Conservation (phyloP, 208 protist species). For the Trypanosoma rangeli region DNA sequence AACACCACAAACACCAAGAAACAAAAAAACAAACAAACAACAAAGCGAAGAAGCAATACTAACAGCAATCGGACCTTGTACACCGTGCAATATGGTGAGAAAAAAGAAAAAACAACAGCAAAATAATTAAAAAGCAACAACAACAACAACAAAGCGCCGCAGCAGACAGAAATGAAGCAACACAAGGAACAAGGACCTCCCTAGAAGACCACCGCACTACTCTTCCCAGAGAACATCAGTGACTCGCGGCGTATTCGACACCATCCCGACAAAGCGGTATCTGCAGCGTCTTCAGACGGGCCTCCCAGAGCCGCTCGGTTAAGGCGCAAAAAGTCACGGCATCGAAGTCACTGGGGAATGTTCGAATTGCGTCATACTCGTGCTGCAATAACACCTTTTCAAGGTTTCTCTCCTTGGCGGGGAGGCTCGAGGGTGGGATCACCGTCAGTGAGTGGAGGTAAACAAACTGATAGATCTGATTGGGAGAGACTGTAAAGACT, state of each 20-base stretch:
- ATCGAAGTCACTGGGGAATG: slow-evolving; percentile 27
- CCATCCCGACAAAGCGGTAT: slow-evolving; percentile 16
- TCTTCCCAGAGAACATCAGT: background rate
- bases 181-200: slow-evolving; percentile 4
- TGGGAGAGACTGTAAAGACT: slow-evolving; percentile 46
- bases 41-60: too few species aligned
- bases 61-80: too few species aligned
- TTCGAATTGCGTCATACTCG: slow-evolving; percentile 29
- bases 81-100: too few species aligned
- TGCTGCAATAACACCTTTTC: slow-evolving; percentile 30
- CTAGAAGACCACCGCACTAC: background rate
- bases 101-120: too few species aligned
- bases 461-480: slow-evolving; percentile 61
- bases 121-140: background rate
- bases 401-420: background rate
- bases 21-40: too few species aligned
- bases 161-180: background rate
- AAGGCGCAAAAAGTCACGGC: slow-evolving; percentile 36
- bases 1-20: too few species aligned
- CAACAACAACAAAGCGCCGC: background rate
- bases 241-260: slow-evolving; percentile 6
- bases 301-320: slow-evolving; percentile 27
- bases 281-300: slow-evolving; percentile 5
- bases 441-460: slow-evolving; percentile 38
- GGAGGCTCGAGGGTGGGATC: slow-evolving; percentile 25